Evolutionary conservation across 257 asterid genomes (phyloP).

Genomic region (Lycium ferocissimum): DNA sequence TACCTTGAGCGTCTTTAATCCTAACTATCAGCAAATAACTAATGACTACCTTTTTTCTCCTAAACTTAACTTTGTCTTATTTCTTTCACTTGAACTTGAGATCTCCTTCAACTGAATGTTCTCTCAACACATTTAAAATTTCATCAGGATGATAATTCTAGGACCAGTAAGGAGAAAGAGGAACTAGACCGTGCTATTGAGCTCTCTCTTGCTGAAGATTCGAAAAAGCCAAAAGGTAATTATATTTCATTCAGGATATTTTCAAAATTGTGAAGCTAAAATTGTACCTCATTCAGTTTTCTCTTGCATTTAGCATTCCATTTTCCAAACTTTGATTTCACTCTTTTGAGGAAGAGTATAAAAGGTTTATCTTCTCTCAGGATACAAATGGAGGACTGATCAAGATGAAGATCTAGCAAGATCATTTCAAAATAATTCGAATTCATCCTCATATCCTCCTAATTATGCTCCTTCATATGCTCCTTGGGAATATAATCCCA

Average conservation of each 20-base stretch:
- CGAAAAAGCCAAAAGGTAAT: constrained; percentile 72
- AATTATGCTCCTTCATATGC: constrained; percentile 33
- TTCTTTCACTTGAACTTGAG: background rate
- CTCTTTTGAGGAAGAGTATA: background rate
- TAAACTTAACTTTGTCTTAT: background rate
- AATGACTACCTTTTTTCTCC: background rate
- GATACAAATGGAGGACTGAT: constrained; percentile 62
- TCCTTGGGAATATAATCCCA: constrained; percentile 67
- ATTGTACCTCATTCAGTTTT: background rate
- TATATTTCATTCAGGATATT: background rate
- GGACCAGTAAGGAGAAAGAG: constrained; percentile 64
- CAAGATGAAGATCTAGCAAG: constrained; percentile 62
- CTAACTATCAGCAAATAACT: constrained; percentile 13
- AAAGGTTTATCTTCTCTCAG: constrained; percentile 46
- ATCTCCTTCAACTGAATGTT: background rate
- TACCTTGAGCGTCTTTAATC: too few relatives aligned
- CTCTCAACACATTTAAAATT: constrained; percentile 23
- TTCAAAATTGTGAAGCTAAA: background rate
- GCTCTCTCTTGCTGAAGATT: constrained; percentile 79
- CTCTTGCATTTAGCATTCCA: constrained; percentile 17
- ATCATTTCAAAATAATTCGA: constrained; percentile 52
- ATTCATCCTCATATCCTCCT: constrained; percentile 44
- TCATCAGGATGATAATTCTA: constrained; percentile 69
- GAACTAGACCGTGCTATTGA: constrained; percentile 94
- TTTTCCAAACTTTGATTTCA: background rate